Base-by-base conservation (phyloP, 257 asterid genomes). In the Solanum etuberosum region DNA sequence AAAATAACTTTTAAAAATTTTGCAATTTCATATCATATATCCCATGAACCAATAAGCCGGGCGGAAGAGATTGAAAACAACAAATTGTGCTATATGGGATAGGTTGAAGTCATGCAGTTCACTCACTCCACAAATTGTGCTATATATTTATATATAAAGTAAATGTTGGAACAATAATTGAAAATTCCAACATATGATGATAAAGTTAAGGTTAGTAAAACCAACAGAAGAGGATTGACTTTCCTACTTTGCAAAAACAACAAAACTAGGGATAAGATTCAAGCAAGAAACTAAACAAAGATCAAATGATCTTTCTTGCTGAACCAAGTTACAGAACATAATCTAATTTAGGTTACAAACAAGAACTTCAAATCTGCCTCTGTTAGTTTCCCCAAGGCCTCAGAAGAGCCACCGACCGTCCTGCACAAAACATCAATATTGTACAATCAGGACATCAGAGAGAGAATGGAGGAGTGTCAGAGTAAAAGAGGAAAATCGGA, bases 331-430 rank as follows among this genome's bases (percentile, higher is more conserved):
- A 80, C 40, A 31, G 40, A 80, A 29, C 27, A 46, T 81, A 48
- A 81, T 48, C 27, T 81, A 48, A 48, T 29, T 67, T 83, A 95
- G 61, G 93, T 93, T 86, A 90, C 93, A 87, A 96, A 96, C 78
- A 96, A 94, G 90, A 94, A 97, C 87, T 88, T 94, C 90, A 97
- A 51, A 92, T 97, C 98, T 35, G 94, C 98, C 91, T 94, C 99
- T 0, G 98, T 93, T 16, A 97, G 90, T 88, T 94, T 97, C 25
- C 97, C 95, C 38, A 94, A 86, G 61, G 98, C 98, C 89, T 95
- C 98, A 2, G 97, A 87, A 85, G 92, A 92, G 82, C 99, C 98
- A 87, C 98, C 98, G 11, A 95, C 96, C 85, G 98, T 96, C 92
- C 99, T 96, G 92, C 86, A 89, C 87, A 90, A 43, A 23, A n/a